These are phyloP conservation scores for Astragalus glycyphyllos DNA, from an alignment of 306 rosid species.

Conservation along the genomic window DNA sequence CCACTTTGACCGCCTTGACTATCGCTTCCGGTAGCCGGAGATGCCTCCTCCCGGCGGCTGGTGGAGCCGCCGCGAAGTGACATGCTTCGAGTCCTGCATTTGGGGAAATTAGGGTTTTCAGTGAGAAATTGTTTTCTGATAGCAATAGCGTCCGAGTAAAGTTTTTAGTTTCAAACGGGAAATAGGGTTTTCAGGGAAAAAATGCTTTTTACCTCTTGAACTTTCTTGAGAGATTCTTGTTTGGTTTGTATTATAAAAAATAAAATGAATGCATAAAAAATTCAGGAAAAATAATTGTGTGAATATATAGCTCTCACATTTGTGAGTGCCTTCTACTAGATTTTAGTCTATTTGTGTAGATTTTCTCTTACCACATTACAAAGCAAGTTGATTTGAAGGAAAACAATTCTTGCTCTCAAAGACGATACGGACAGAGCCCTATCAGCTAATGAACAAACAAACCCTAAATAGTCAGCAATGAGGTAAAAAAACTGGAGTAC, in stretches of 20 bases:
- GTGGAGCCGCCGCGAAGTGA: constrained; percentile 39
- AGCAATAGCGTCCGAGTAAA: not conserved
- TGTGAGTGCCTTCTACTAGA: not conserved
- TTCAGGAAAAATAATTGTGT: not conserved
- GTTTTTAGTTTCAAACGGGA: not conserved
- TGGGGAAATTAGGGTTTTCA: constrained; percentile 29
- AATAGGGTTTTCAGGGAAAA: constrained; percentile 26
- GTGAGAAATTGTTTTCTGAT: not conserved
- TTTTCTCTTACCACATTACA: not conserved
- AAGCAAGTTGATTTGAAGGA: not conserved
- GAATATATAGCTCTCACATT: not conserved
- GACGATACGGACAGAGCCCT: not conserved
- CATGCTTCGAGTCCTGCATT: constrained; percentile 33
- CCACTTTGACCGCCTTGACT: constrained; percentile 33
- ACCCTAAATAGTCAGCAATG: not conserved
- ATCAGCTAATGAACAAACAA: too few relatives aligned
- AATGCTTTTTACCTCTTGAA: not conserved
- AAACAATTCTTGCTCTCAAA: not conserved
- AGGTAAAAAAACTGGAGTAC: not conserved
- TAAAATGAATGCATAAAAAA: not conserved
- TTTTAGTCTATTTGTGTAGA: not conserved
- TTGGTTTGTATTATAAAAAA: not conserved
- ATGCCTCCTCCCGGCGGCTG: constrained; percentile 34
- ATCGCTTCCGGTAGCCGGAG: constrained; percentile 32
- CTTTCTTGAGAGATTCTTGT: not conserved